Percentiles rank a stretch among this genome's conserved stretches.
Evolutionary conservation across 2,329 filamentous ascomycete species (phyloP).

Genomic region (Hypomyces perniciosus): DNA sequence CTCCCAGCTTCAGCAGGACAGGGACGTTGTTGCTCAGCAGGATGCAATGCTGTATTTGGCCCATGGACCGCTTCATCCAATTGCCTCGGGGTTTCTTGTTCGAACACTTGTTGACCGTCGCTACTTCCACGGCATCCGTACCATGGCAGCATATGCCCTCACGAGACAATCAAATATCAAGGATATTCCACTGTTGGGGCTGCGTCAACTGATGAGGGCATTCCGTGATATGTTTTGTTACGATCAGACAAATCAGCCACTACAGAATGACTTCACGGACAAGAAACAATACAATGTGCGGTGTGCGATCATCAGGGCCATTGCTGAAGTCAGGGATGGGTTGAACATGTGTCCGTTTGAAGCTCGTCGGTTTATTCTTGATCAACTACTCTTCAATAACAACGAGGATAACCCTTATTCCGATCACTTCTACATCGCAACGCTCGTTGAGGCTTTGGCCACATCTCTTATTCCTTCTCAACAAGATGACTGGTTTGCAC

Average conservation of each 20-base stretch:
- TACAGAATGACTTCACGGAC: constrained; percentile 87
- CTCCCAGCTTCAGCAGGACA: constrained; percentile 92
- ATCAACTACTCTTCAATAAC: constrained; percentile 89
- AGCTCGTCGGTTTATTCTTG: constrained; percentile 78
- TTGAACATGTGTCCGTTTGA: constrained; percentile 68
- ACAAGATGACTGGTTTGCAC: constrained; percentile 38
- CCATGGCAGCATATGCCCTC: constrained; percentile 74
- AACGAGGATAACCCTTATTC: constrained; percentile 86
- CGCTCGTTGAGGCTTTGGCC: constrained; percentile 60
- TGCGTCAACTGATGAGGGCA: constrained; percentile 76
- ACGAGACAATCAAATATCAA: constrained; percentile 66
- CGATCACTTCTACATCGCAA: constrained; percentile 83
- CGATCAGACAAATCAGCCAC: constrained; percentile 68
- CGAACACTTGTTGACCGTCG: constrained; percentile 85
- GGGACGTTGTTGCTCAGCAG: constrained; percentile 86
- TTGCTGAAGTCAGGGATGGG: constrained; percentile 71
- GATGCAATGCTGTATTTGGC: constrained; percentile 72
- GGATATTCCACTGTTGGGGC: constrained; percentile 65
- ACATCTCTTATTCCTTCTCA: constrained; percentile 50
- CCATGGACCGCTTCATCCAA: constrained; percentile 60
- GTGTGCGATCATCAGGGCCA: constrained; percentile 72
- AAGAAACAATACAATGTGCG: constrained; percentile 81
- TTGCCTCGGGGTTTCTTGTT: constrained; percentile 83
- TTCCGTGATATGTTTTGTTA: constrained; percentile 88
- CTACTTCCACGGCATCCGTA: constrained; percentile 90